Conservation (phyloP, 768 basidiomycete species). For the Leucosporidium creatinivorum region DNA sequence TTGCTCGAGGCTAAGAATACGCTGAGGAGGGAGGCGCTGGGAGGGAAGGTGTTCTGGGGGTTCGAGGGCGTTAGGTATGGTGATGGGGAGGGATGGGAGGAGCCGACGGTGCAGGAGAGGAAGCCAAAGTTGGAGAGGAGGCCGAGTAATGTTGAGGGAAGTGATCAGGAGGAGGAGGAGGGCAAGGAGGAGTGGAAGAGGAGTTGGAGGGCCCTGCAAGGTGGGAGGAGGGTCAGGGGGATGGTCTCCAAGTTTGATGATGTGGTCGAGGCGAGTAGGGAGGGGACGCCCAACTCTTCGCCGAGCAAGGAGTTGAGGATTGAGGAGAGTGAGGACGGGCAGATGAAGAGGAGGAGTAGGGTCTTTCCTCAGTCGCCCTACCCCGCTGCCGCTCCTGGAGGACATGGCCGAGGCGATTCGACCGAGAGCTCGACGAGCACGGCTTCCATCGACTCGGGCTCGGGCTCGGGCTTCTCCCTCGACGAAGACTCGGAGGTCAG, state of each 20-base stretch:
- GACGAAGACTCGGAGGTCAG: background rate
- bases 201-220: constrained; percentile 18
- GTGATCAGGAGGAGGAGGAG: constrained; percentile 21
- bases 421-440: constrained; percentile 4
- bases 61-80: constrained; percentile 4
- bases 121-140: background rate
- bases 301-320: background rate
- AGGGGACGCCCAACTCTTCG: background rate
- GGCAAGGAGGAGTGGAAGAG: constrained; percentile 34
- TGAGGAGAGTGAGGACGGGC: too few species aligned
- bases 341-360: background rate
- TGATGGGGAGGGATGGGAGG: background rate
- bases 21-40: constrained; percentile 17
- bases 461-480: background rate
- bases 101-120: too few species aligned
- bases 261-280: background rate
- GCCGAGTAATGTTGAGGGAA: constrained; percentile 19
- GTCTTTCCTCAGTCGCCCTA: background rate
- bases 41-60: constrained; percentile 21
- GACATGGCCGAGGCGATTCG: constrained; percentile 5
- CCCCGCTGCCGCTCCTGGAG: background rate
- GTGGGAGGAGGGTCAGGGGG: constrained; percentile 23
- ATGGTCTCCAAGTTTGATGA: constrained; percentile 30
- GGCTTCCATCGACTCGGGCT: constrained; percentile 20
- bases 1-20: constrained; percentile 22